Evolutionary conservation across 1,284 basidiomycete species (phyloP).

Genomic region (Apiotrichum porosum): DNA sequence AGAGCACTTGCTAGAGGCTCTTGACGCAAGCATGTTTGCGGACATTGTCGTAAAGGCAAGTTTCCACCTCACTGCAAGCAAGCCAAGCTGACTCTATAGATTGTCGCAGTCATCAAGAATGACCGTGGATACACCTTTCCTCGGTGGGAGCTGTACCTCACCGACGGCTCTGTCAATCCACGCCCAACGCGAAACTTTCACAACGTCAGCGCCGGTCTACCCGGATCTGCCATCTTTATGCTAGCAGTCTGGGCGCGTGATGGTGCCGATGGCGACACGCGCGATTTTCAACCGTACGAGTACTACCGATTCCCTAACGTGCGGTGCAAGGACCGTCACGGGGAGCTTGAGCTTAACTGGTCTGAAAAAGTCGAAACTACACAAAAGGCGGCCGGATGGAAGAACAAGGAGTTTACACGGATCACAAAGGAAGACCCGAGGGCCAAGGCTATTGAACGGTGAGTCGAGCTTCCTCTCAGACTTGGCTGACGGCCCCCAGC

Average conservation of each 20-base stretch:
- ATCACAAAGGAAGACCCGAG: conserved; percentile 10
- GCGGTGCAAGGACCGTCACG: conserved; percentile 16
- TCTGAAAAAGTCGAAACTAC: conserved; percentile 28
- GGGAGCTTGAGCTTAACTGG: conserved; percentile 32
- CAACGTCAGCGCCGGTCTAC: conserved; percentile 3
- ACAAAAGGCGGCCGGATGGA: conserved; percentile 24
- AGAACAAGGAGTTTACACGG: conserved; percentile 4
- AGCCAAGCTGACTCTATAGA: conserved; percentile 9
- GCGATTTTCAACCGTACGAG: background rate
- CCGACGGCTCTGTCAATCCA: conserved; percentile 32
- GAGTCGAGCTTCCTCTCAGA: conserved; percentile 6
- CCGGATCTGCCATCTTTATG: conserved; percentile 2
- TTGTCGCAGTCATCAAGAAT: conserved; percentile 14
- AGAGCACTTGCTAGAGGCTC: background rate
- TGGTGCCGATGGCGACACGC: no score
- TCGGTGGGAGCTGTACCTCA: conserved; percentile 30
- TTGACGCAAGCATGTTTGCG: conserved; percentile 1
- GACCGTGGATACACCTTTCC: conserved; percentile 2
- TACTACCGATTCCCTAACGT: conserved; percentile 24
- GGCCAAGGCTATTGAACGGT: conserved; percentile 28
- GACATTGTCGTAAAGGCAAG: conserved; percentile 24
- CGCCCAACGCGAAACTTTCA: conserved; percentile 26
- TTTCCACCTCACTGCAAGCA: no score
- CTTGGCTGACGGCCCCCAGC: no score
- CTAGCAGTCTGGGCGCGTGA: background rate